Percentiles rank a stretch among this genome's conserved stretches.
These are phyloP conservation scores for Helotiales sp. DNA, from an alignment of 2,329 filamentous ascomycete species.

Conservation along the genomic window DNA sequence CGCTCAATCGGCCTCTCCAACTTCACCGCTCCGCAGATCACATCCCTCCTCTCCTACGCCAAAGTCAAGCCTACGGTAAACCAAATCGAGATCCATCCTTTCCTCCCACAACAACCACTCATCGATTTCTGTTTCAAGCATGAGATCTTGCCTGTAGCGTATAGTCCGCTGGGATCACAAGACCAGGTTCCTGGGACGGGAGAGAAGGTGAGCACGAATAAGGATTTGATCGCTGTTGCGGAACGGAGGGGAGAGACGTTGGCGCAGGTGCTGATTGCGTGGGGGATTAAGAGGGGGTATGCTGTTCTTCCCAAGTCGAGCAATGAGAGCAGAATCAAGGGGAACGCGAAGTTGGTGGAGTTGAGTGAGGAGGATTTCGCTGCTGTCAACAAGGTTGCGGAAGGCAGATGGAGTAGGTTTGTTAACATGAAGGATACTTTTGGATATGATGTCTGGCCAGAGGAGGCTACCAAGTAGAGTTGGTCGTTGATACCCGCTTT, in stretches of 20 bases:
- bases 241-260: constrained; percentile 62
- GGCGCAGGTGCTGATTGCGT: constrained; percentile 67
- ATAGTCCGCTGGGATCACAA: constrained; percentile 66
- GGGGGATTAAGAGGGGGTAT: constrained; percentile 67
- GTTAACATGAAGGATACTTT: constrained; percentile 84
- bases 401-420: constrained; percentile 67
- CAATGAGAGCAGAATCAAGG: constrained; percentile 65
- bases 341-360: constrained; percentile 67
- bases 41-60: constrained; percentile 50
- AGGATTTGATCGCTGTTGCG: constrained; percentile 60
- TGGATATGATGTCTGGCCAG: constrained; percentile 70
- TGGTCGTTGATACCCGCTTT: no score
- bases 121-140: constrained; percentile 67
- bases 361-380: constrained; percentile 63
- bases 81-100: constrained; percentile 72
- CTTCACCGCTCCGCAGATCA: constrained; percentile 54
- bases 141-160: constrained; percentile 72
- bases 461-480: constrained; percentile 42
- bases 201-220: constrained; percentile 65
- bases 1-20: constrained; percentile 61
- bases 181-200: constrained; percentile 64
- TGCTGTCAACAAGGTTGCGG: constrained; percentile 58
- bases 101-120: constrained; percentile 69
- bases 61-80: constrained; percentile 51
- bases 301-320: constrained; percentile 75